These are phyloP conservation scores for Yamadazyma insecticola DNA, from an alignment of 805 yeast genomes.

Conservation along the genomic window DNA sequence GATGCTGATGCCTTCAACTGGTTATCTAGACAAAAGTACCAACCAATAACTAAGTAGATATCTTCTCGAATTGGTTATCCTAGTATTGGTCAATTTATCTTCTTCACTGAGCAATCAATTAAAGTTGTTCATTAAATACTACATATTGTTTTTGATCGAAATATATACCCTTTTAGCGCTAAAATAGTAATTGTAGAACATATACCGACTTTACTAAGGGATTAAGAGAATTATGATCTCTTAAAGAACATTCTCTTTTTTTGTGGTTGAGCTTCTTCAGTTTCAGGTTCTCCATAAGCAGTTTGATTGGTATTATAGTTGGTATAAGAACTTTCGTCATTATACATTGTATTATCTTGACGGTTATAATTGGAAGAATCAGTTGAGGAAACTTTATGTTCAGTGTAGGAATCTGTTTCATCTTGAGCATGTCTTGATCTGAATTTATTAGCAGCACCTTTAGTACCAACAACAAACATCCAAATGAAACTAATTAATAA, in stretches of 20 bases:
- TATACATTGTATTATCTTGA: constrained; percentile 4
- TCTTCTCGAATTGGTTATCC: not conserved
- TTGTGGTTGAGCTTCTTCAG: constrained; percentile 1
- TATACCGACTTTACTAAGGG: not conserved
- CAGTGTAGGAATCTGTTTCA: constrained; percentile 9
- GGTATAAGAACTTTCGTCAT: constrained; percentile 1
- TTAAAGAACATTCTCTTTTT: constrained; percentile 5
- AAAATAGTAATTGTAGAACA: not conserved
- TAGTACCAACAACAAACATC: constrained; percentile 10
- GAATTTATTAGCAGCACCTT: constrained; percentile 9
- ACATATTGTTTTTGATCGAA: not conserved
- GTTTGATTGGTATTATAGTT: constrained; percentile 1
- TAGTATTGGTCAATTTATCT: not conserved
- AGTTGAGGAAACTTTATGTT: constrained; percentile 6
- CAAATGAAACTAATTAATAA: constrained; percentile 10
- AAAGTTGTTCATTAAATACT: too few species aligned
- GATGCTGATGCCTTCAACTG: constrained; percentile 11
- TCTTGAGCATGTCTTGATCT: constrained; percentile 3
- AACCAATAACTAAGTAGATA: constrained; percentile 9
- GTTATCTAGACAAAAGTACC: constrained; percentile 5
- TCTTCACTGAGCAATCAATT: too few species aligned
- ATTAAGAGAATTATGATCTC: constrained; percentile 1
- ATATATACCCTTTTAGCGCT: not conserved
- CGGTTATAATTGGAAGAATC: constrained; percentile 9
- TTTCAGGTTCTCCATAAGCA: constrained; percentile 1